phyloP scores from a whole-genome alignment of 139 green algal genomes.

The Bryopsis sp. region DNA sequence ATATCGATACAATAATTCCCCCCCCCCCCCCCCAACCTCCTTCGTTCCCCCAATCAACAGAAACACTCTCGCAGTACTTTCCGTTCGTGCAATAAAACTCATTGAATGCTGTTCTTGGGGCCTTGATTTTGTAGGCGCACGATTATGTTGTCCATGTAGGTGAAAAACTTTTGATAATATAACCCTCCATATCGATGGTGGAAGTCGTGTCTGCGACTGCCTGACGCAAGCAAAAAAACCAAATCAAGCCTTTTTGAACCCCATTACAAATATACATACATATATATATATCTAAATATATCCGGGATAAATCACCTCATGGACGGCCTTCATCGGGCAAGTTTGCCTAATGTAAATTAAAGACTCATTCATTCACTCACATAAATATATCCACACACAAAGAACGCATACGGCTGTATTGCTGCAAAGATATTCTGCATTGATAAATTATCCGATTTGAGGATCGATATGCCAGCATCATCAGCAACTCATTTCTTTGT shows the following conservation, averaged over 20 bases:
- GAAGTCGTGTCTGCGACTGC: constrained; percentile 20
- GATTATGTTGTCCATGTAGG: no score
- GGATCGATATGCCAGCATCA: no score
- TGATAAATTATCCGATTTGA: not conserved
- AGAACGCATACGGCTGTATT: not conserved
- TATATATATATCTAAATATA: not conserved
- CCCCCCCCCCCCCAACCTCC: no score
- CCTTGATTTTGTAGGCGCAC: no score
- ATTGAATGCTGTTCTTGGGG: no score
- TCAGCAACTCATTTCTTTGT: no score
- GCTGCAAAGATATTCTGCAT: not conserved
- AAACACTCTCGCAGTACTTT: no score
- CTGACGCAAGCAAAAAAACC: not conserved
- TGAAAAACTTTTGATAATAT: constrained; percentile 30
- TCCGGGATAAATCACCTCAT: not conserved
- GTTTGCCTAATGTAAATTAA: no score
- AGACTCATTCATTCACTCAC: not conserved
- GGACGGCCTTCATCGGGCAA: no score
- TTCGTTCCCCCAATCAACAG: no score
- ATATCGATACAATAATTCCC: no score
- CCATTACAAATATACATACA: not conserved
- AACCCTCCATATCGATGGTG: constrained; percentile 21
- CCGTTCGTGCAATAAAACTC: no score
- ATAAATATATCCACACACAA: not conserved
- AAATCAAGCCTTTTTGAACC: not conserved